phyloP scores from a whole-genome alignment of 1,139 yeast genomes.

The Blastobotrys illinoisensis region DNA sequence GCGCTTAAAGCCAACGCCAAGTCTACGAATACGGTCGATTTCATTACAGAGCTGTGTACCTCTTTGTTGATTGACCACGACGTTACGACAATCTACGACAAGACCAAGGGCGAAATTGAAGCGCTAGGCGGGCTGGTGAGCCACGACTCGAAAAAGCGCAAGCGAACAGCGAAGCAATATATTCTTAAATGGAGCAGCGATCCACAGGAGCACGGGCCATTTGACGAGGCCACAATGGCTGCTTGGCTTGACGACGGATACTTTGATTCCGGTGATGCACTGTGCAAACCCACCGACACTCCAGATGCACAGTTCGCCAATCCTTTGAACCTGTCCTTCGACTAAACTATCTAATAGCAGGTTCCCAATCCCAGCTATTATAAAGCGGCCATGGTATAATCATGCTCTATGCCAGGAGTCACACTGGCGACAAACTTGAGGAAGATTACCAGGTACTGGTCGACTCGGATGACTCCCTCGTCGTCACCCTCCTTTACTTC shows the following conservation, averaged over 20 bases:
- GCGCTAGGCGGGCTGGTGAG: background rate
- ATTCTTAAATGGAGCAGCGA: slow-evolving; percentile 56
- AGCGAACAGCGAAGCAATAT: slow-evolving; percentile 38
- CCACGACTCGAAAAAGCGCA: slow-evolving; percentile 16
- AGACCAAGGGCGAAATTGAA: background rate
- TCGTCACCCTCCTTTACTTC: slow-evolving; percentile 34
- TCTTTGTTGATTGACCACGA: slow-evolving; percentile 34
- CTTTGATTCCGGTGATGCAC: background rate
- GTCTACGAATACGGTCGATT: slow-evolving; percentile 26
- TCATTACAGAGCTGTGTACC: slow-evolving; percentile 50
- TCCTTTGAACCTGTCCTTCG: background rate
- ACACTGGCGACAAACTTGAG: slow-evolving; percentile 93
- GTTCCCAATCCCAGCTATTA: background rate
- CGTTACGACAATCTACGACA: slow-evolving; percentile 31
- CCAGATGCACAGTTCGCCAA: background rate
- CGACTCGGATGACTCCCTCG: slow-evolving; percentile 56
- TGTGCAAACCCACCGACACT: background rate
- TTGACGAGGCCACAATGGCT: slow-evolving; percentile 34
- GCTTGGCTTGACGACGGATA: background rate
- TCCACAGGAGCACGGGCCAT: slow-evolving; percentile 40
- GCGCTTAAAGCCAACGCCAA: background rate
- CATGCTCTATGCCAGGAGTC: slow-evolving; percentile 96
- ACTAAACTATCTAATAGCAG: background rate
- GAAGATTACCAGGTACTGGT: slow-evolving; percentile 83
- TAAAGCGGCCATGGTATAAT: slow-evolving; percentile 84